phyloP scores from a whole-genome alignment of 2,329 filamentous ascomycete species.

The Colletotrichum sp. region DNA sequence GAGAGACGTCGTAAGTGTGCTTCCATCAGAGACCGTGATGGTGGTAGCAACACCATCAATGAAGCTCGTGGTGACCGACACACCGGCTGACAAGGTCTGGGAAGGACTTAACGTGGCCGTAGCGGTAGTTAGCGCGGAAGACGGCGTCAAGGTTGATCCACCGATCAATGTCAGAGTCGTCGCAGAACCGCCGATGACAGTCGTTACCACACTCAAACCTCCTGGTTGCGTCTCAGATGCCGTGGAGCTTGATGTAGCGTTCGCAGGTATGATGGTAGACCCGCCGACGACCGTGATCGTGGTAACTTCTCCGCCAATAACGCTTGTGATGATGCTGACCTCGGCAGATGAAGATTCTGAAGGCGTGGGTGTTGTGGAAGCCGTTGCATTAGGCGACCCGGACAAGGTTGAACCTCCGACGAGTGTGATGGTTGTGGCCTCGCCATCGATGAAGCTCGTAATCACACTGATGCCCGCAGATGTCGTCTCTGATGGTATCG shows the following conservation, averaged over 20 bases:
- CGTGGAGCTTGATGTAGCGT: background rate
- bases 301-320: background rate
- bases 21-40: background rate
- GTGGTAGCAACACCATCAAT: background rate
- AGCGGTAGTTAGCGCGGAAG: background rate
- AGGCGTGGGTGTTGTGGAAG: background rate
- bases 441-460: background rate
- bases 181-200: background rate
- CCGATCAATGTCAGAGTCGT: background rate
- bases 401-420: background rate
- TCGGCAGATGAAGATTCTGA: background rate
- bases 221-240: background rate
- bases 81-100: background rate
- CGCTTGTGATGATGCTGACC: background rate
- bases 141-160: background rate
- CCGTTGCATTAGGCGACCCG: no score
- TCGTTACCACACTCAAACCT: background rate
- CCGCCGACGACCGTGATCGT: background rate
- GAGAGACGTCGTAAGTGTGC: background rate
- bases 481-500: background rate
- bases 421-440: background rate
- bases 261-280: background rate
- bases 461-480: background rate
- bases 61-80: background rate
- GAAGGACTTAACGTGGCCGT: background rate